Evolutionary conservation across 2,329 filamentous ascomycete species (phyloP), one percentile per base, ranked within the genome.

Genomic region (Colletotrichum theobromicola): DNA sequence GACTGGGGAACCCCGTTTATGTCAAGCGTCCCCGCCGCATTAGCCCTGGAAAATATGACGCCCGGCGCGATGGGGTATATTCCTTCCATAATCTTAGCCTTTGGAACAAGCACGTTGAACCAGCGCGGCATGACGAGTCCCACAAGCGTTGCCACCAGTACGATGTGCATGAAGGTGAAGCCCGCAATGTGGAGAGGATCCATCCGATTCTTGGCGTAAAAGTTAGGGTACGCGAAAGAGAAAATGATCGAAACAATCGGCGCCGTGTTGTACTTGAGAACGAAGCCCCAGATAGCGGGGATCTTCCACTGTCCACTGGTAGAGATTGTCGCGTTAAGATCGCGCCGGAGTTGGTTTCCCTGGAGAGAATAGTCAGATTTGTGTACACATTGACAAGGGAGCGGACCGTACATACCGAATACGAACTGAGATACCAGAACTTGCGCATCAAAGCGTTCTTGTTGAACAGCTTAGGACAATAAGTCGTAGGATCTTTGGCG

Each of bases 181-280:
- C 75, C 74, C 16, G 61, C 65, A 15, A 78, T 77, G 42, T 77
- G 75, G 2, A 78, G 67, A 1, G 78, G 78, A 32, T 78, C 76
- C 55, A 68, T 72, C 18, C 76, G 71, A 2, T 53, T 64, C 1
- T n/a, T 28, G 12, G 60, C 71, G 30, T 77, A 77, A 28, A 78
- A 78, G 53, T 73, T 64, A 2, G 76, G 76, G 16, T 78, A 78
- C 3, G 76, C 62, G 13, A 79, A 77, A 37, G 70, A 77, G 30
- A 71, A 62, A 21, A 78, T 70, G 34, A 79, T 79, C 30, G 76
- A 72, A 3, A 77, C 67, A 18, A 78, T 78, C 1, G 77, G 76
- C 1, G 74, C 76, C 4, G 77, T 76, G 50, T 75, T 74, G 70
- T 78, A 78, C 18, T 77, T 78, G 34, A 79, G 74, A 12, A 79